A percentile compares a stretch with the other conserved stretches of the same genome.
Conservation (phyloP, 1,284 basidiomycete genomes). For the Taiwanofungus camphoratus region DNA sequence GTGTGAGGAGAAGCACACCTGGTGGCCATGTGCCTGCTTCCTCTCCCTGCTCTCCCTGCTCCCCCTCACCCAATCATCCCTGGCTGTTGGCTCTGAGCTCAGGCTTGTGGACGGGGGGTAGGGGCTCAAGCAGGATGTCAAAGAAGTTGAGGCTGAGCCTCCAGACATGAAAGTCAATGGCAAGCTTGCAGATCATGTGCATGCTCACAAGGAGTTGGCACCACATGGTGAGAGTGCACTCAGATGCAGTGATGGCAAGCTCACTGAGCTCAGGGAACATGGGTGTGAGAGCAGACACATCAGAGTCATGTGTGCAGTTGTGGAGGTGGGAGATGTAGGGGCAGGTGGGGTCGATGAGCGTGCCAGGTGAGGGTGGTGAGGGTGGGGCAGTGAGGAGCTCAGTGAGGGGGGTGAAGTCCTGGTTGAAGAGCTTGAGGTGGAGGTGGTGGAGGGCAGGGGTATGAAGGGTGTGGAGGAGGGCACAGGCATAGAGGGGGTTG, state of each 20-base stretch:
- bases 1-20: conserved; percentile 19
- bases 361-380: conserved; percentile 4
- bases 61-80: background rate
- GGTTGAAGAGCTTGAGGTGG: conserved; percentile 41
- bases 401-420: conserved; percentile 44
- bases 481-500: conserved; percentile 44
- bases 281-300: conserved; percentile 4
- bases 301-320: background rate
- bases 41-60: conserved; percentile 9
- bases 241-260: conserved; percentile 40
- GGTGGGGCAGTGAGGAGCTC: conserved; percentile 29
- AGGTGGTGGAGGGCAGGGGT: conserved; percentile 40
- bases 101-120: no score
- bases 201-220: conserved; percentile 32
- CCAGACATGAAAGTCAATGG: conserved; percentile 41
- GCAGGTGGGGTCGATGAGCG: conserved; percentile 5
- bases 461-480: conserved; percentile 36
- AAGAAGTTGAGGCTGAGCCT: conserved; percentile 32
- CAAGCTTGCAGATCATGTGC: conserved; percentile 33
- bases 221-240: conserved; percentile 36
- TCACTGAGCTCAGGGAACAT: conserved; percentile 34
- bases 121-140: conserved; percentile 27
- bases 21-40: background rate
- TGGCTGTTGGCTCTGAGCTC: background rate
- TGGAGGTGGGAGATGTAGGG: background rate